Evolutionary conservation across 2,329 filamentous ascomycete genomes (phyloP), one percentile per base, ranked within the genome.

Genomic region (Exophiala bonariae): DNA sequence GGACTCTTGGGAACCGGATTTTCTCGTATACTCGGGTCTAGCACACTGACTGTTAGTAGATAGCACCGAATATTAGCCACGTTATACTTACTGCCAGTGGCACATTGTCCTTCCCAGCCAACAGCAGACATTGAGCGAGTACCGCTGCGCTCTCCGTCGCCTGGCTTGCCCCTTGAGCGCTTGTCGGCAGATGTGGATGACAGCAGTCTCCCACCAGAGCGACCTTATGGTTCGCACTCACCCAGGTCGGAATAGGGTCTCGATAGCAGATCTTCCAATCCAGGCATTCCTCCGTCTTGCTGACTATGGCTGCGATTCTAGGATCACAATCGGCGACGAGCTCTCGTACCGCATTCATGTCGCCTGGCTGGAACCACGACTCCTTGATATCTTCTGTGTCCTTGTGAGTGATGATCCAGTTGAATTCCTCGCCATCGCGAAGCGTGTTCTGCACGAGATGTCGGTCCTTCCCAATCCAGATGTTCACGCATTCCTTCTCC

Each of bases 371-470:
- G 2, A 70, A 75, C 75, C 75, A 80, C 0, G 75, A 77, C 62
- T 81, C 78, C 46, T 77, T 69, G 48, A 80, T 79, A 55, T 80
- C 54, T 34, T 54, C 55, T 16, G 47, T 40, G 49, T 72, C 71
- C 56, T 68, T 72, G 60, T 80, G 78, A 22, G 78, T 79, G 42
- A 76, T 74, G n/a, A 79, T 77, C 77, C 77, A 80, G 44, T 54
- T 56, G 40, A 55, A 56, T 38, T 57, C 55, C 13, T 41, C 47
- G 66, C 74, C 54, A 77, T 76, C 44, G 69, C 68, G n/a, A 73
- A 76, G 35, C 67, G 67, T 61, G 79, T 79, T 52, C 78, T 71
- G 1, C 69, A 73, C 4, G 73, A 76, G 10, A 71, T 73, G 51
- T 36, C 79, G 70, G 58, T 80, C 76, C 3, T 71, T 71, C 1